Conservation (phyloP, 306 rosid species). For the Argentina anserina region DNA sequence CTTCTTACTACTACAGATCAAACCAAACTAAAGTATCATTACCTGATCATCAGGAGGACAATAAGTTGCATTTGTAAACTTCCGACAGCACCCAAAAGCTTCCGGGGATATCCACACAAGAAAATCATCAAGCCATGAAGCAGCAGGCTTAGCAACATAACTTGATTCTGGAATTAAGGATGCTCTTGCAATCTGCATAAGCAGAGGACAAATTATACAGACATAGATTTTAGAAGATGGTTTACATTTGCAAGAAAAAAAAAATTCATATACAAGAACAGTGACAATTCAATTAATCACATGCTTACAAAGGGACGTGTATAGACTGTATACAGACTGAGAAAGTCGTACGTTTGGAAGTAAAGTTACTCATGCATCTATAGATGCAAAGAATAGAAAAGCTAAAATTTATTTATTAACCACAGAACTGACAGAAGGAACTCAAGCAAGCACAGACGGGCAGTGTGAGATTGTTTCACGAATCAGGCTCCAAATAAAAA, state of each 20-base stretch:
- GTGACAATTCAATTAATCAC: not conserved
- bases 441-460: not conserved
- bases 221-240: not conserved
- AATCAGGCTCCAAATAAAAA: not conserved
- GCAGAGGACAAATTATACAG: conserved; percentile 9
- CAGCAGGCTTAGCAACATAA: conserved; percentile 97
- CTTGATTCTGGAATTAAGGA: conserved; percentile 77
- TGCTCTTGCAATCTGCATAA: conserved; percentile 68
- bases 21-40: not conserved
- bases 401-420: not conserved
- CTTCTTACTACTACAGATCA: not conserved
- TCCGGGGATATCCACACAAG: conserved; percentile 99
- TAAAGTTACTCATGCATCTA: not conserved
- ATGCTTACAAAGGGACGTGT: not conserved
- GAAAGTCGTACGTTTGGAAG: not conserved
- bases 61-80: conserved; percentile 76
- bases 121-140: conserved; percentile 99
- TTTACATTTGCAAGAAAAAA: not conserved
- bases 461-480: not conserved
- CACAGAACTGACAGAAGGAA: too few relatives aligned
- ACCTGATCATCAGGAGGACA: conserved; percentile 99
- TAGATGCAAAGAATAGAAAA: not conserved
- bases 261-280: not conserved
- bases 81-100: conserved; percentile 99
- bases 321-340: not conserved